phyloP scores from a whole-genome alignment of 73 alveolate species.

The Halteria grandinella region DNA sequence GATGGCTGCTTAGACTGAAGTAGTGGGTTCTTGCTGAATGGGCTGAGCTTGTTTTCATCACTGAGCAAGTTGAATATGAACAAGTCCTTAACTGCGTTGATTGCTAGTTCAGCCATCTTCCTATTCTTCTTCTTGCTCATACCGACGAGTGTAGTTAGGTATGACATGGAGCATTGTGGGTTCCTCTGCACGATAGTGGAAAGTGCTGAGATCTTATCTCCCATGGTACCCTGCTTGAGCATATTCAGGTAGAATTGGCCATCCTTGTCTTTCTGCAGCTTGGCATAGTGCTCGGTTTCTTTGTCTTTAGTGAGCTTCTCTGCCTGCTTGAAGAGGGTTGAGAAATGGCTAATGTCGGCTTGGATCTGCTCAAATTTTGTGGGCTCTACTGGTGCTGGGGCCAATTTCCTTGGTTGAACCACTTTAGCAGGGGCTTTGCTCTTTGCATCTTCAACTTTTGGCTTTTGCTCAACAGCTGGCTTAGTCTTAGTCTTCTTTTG shows the following conservation, averaged over 20 bases:
- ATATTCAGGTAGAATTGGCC: conserved; percentile 48
- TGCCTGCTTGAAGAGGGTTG: conserved; percentile 20
- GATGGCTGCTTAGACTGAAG: conserved; percentile 51
- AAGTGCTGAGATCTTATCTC: conserved; percentile 87
- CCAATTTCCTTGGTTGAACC: neutral
- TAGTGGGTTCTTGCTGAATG: conserved; percentile 64
- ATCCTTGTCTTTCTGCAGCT: conserved; percentile 45
- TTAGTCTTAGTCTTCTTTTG: conserved; percentile 28
- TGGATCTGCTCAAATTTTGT: conserved; percentile 1
- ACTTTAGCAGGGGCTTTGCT: neutral
- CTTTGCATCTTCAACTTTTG: neutral
- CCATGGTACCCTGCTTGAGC: conserved; percentile 81
- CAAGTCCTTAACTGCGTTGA: conserved; percentile 80
- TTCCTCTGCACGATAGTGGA: conserved; percentile 68
- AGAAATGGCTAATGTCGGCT: neutral
- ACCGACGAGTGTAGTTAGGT: conserved; percentile 65
- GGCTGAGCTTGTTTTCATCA: conserved; percentile 70
- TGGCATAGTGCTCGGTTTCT: neutral
- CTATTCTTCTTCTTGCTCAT: conserved; percentile 84
- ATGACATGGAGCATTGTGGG: conserved; percentile 69
- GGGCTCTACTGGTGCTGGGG: neutral
- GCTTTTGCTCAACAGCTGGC: conserved; percentile 2
- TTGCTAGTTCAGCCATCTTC: conserved; percentile 75
- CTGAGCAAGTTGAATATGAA: conserved; percentile 70
- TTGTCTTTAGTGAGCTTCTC: conserved; percentile 1